A percentile compares a stretch with the other conserved stretches of the same genome.
Evolutionary conservation across 2,329 filamentous ascomycete species (phyloP).

Genomic region (Aspergillus eucalypticola): DNA sequence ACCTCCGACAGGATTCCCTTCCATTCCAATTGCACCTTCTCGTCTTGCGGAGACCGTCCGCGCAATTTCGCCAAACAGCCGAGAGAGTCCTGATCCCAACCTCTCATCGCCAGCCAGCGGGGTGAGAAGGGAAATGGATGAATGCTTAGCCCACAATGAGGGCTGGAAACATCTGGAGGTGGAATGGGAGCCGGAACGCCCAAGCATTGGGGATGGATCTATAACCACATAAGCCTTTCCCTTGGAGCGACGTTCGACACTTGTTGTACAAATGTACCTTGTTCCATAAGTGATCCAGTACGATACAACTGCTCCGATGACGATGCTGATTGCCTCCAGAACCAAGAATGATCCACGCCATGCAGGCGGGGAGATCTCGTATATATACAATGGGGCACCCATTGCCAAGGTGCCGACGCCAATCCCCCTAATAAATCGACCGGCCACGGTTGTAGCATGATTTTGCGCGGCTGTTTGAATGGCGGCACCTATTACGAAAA

Average conservation of each 20-base stretch:
- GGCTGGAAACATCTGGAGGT: conserved; percentile 47
- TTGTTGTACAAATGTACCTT: conserved; percentile 18
- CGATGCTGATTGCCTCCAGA: conserved; percentile 27
- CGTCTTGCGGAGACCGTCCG: conserved; percentile 48
- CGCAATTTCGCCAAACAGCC: conserved; percentile 48
- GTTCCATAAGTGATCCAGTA: conserved; percentile 52
- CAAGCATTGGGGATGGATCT: conserved; percentile 31
- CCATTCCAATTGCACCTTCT: conserved; percentile 51
- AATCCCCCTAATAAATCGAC: conserved; percentile 41
- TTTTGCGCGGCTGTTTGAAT: conserved; percentile 37
- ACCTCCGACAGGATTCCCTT: conserved; percentile 52
- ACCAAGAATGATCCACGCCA: conserved; percentile 26
- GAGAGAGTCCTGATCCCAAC: conserved; percentile 49
- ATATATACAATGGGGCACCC: conserved; percentile 53
- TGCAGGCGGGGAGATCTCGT: conserved; percentile 43
- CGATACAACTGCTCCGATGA: conserved; percentile 27
- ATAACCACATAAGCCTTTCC: too few species aligned
- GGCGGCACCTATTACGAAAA: conserved; percentile 48
- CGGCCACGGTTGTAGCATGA: conserved; percentile 33
- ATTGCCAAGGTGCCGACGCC: conserved; percentile 39
- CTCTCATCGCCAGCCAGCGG: conserved; percentile 50
- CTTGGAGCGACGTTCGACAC: not conserved
- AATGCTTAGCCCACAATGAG: conserved; percentile 31
- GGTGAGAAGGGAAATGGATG: conserved; percentile 55
- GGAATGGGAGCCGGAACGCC: conserved; percentile 51